Evolutionary conservation across 306 rosid species (phyloP).

Genomic region (Pyrus communis): DNA sequence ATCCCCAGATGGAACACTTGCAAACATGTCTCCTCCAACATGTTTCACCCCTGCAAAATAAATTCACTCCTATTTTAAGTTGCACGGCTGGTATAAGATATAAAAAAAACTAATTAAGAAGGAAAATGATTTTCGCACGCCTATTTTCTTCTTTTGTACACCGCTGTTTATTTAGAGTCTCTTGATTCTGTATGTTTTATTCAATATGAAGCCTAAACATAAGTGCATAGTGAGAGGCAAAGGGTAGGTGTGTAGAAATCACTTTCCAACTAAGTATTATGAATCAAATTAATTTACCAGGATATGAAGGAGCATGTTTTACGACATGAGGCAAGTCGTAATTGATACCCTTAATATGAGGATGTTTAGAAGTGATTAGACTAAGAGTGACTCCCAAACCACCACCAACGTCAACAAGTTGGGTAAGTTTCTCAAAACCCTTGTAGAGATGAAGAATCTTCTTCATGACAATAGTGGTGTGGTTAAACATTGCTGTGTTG

Average conservation of each 20-base stretch:
- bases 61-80: background rate
- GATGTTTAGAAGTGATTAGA: constrained; percentile 44
- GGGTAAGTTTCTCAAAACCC: constrained; percentile 33
- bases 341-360: constrained; percentile 37
- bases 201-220: too few species aligned
- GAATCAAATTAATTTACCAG: constrained; percentile 12
- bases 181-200: too few species aligned
- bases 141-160: too few species aligned
- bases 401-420: constrained; percentile 58
- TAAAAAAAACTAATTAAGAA: background rate
- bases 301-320: constrained; percentile 34
- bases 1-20: constrained; percentile 48
- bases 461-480: constrained; percentile 25
- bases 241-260: too few species aligned
- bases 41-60: constrained; percentile 36
- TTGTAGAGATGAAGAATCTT: constrained; percentile 31
- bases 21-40: constrained; percentile 50
- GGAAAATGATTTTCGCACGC: background rate
- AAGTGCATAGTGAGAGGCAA: too few species aligned
- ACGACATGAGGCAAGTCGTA: constrained; percentile 43
- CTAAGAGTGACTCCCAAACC: constrained; percentile 40
- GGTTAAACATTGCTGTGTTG: constrained; percentile 41
- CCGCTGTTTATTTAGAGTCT: too few species aligned
- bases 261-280: too few species aligned
- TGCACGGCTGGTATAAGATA: background rate